A percentile compares a stretch with the other conserved stretches of the same genome.
Conservation (phyloP, 495 filamentous ascomycete species). For the Friedmanniomyces endolithicus region DNA sequence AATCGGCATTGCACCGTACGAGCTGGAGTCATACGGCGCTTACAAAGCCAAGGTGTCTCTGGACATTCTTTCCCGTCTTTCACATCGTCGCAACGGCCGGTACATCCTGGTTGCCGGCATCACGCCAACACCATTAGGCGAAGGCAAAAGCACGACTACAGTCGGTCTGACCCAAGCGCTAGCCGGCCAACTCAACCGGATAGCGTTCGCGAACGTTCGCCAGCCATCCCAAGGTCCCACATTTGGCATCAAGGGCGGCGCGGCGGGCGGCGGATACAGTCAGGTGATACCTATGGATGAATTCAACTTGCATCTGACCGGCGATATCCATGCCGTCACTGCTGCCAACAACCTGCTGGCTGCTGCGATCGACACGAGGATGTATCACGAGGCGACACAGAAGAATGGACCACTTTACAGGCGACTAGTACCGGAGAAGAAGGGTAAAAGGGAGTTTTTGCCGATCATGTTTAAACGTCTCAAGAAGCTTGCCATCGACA, state of each 20-base stretch:
- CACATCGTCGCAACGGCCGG: slow-evolving; percentile 73
- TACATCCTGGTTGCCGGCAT: slow-evolving; percentile 92
- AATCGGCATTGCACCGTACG: slow-evolving; percentile 69
- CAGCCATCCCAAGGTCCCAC: slow-evolving; percentile 96
- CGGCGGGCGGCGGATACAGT: slow-evolving; percentile 92
- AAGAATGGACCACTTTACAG: slow-evolving; percentile 83
- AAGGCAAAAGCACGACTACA: slow-evolving; percentile 98
- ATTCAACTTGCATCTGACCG: slow-evolving; percentile 95
- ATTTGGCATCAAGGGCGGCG: slow-evolving; percentile 97
- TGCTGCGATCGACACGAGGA: slow-evolving; percentile 91
- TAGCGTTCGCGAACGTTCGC: slow-evolving; percentile 90
- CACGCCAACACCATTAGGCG: slow-evolving; percentile 92
- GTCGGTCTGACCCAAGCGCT: slow-evolving; percentile 92
- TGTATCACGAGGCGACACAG: slow-evolving; percentile 93
- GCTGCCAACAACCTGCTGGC: slow-evolving; percentile 98
- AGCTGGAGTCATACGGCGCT: slow-evolving; percentile 87
- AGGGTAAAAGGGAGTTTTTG: slow-evolving; percentile 74
- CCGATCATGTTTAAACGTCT: slow-evolving; percentile 84
- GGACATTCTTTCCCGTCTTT: slow-evolving; percentile 62
- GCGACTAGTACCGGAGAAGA: slow-evolving; percentile 77
- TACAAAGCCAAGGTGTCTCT: slow-evolving; percentile 93
- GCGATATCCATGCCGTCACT: slow-evolving; percentile 94
- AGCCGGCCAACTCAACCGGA: slow-evolving; percentile 70
- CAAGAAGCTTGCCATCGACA: slow-evolving; percentile 89
- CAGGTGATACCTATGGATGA: slow-evolving; percentile 99